Conservation (phyloP, 1,284 basidiomycete genomes). For the Melampsora americana region DNA sequence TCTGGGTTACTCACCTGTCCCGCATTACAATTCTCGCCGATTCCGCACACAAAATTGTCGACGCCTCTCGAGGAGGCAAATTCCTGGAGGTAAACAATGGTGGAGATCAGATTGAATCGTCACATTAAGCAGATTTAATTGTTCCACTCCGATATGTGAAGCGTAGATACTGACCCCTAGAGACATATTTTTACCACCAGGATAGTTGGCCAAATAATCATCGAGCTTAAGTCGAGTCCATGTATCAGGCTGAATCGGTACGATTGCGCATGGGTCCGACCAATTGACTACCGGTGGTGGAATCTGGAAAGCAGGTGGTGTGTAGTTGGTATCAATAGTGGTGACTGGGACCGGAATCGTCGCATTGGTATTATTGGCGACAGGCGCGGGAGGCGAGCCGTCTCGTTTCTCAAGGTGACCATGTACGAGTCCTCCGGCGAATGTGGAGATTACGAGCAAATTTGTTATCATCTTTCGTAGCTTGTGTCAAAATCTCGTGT, state of each 20-base stretch:
- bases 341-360: not conserved
- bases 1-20: conserved; percentile 11
- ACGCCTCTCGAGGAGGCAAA: conserved; percentile 16
- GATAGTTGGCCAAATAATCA: conserved; percentile 25
- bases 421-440: not conserved
- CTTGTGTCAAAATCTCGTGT: not conserved
- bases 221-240: conserved; percentile 31
- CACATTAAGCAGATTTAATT: not conserved
- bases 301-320: not conserved
- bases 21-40: conserved; percentile 32
- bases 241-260: conserved; percentile 20
- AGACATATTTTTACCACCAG: conserved; percentile 19
- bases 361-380: not conserved
- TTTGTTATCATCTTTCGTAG: not conserved
- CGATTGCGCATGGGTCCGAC: conserved; percentile 35
- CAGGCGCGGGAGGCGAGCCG: too few relatives aligned
- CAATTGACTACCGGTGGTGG: conserved; percentile 14
- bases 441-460: not conserved
- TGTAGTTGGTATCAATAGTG: not conserved
- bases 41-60: conserved; percentile 40
- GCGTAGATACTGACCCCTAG: conserved; percentile 6
- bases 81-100: conserved; percentile 4
- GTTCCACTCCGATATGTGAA: not conserved
- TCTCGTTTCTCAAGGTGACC: not conserved
- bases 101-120: not conserved